Base-by-base conservation (phyloP, 2,329 filamentous ascomycete genomes). In the Cordyceps cateniannulata region DNA sequence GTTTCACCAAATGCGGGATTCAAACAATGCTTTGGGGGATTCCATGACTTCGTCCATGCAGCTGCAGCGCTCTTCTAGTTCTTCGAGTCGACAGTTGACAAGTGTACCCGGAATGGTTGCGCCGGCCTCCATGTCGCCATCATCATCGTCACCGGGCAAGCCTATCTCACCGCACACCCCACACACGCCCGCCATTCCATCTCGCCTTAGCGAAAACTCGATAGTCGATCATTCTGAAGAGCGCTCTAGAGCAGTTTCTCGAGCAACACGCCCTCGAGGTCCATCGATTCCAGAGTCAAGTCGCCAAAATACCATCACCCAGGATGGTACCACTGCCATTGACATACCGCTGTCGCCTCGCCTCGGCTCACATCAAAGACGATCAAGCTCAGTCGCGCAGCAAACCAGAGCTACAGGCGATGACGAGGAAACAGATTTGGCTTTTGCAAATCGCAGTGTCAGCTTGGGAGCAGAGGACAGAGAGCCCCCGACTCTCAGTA, bases 131-230 rank as follows among this genome's bases (percentile, higher is more conserved):
- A 80, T 91, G 65, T 97, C 93, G 4, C 87, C 88, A 12, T 93
- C 91, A 1, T 93, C 92, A 1, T 97, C 92, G 0, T 97, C 93
- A 10, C 93, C 93, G 1, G 91, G 89, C 61, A 96, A 96, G 68
- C 91, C 92, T 0, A 83, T 96, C 20, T 96, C 91, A 3, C 92
- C 90, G 10, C 91, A 93, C 69, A 96, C 91, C 0, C 91, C 93
- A 1, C 93, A 98, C 69, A 96, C 92, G 0, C 95, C 95, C 4
- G 92, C 93, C 12, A 91, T 98, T 29, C 93, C 93, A 22, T 97
- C 93, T 8, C 85, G 95, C n/a, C 78, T 99, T 24, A 96, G 91
- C 69, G 91, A 95, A 64, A 93, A 96, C 69, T 95, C 90, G 56
- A 91, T 95, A 35, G 73, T 74, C 42, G 73, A 75, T 58, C 72